A percentile compares a stretch with the other conserved stretches of the same genome.
Evolutionary conservation across 2,329 filamentous ascomycete species (phyloP).

Genomic region (Aspergillus transmontanensis): DNA sequence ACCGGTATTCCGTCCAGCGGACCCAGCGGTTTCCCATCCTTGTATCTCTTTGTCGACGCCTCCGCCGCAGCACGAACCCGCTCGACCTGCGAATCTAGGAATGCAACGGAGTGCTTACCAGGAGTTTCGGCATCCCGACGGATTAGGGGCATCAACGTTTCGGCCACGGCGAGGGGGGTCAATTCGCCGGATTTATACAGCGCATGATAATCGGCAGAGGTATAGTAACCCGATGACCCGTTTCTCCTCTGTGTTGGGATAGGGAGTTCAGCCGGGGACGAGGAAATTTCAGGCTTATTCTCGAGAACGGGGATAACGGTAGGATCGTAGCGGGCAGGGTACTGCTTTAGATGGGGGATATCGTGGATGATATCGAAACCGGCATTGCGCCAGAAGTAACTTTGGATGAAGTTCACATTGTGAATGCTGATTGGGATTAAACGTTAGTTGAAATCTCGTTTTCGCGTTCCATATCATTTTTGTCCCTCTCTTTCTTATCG

Average conservation of each 20-base stretch:
- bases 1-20: slow-evolving; percentile 81
- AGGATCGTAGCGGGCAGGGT: slow-evolving; percentile 58
- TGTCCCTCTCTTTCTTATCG: background rate
- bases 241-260: slow-evolving; percentile 39
- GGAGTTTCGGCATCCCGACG: slow-evolving; percentile 57
- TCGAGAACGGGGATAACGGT: slow-evolving; percentile 54
- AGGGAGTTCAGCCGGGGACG: slow-evolving; percentile 24
- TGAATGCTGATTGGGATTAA: slow-evolving; percentile 50
- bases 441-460: background rate
- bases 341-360: slow-evolving; percentile 57
- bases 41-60: slow-evolving; percentile 73
- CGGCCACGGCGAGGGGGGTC: slow-evolving; percentile 72
- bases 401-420: slow-evolving; percentile 63
- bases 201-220: slow-evolving; percentile 74
- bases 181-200: slow-evolving; percentile 70
- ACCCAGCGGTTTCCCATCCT: slow-evolving; percentile 64
- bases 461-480: background rate
- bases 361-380: slow-evolving; percentile 63
- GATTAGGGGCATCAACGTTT: slow-evolving; percentile 72
- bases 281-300: slow-evolving; percentile 14
- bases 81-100: slow-evolving; percentile 68
- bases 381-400: slow-evolving; percentile 70
- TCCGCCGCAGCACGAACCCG: slow-evolving; percentile 67
- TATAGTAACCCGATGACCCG: slow-evolving; percentile 59
- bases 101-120: slow-evolving; percentile 70